Evolutionary conservation across 2,329 filamentous ascomycete species (phyloP).

Genomic region (Herpotrichia juniperi): DNA sequence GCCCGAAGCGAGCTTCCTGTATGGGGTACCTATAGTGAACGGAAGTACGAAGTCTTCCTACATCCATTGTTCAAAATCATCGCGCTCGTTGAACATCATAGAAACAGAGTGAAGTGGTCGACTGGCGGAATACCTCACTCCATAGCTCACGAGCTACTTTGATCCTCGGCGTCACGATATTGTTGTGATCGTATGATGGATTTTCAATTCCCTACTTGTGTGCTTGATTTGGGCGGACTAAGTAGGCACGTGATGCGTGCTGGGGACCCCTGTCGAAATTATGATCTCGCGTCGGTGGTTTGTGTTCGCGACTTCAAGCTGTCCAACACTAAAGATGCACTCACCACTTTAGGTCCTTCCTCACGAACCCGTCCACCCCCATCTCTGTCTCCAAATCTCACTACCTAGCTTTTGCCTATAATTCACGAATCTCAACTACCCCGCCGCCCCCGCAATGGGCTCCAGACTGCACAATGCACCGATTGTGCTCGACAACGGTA

Average conservation of each 20-base stretch:
- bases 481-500: slow-evolving; percentile 98
- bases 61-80: too few species aligned
- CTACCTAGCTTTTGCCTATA: neutral
- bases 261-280: slow-evolving; percentile 30
- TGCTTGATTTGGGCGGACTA: too few species aligned
- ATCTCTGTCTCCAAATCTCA: neutral
- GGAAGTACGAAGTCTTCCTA: too few species aligned
- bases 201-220: too few species aligned
- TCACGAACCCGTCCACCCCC: neutral
- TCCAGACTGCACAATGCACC: slow-evolving; percentile 91
- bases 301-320: slow-evolving; percentile 35
- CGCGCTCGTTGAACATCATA: too few species aligned
- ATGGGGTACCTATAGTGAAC: too few species aligned
- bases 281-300: slow-evolving; percentile 32
- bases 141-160: too few species aligned
- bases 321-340: slow-evolving; percentile 27
- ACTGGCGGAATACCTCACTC: too few species aligned
- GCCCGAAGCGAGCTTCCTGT: too few species aligned
- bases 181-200: too few species aligned
- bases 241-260: slow-evolving; percentile 37
- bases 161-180: too few species aligned
- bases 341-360: slow-evolving; percentile 22
- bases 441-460: slow-evolving; percentile 55
- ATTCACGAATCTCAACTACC: neutral
- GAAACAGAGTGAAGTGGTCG: too few species aligned